Evolutionary conservation across 139 green algal species (phyloP).

Genomic region (Picochlorum sp.): DNA sequence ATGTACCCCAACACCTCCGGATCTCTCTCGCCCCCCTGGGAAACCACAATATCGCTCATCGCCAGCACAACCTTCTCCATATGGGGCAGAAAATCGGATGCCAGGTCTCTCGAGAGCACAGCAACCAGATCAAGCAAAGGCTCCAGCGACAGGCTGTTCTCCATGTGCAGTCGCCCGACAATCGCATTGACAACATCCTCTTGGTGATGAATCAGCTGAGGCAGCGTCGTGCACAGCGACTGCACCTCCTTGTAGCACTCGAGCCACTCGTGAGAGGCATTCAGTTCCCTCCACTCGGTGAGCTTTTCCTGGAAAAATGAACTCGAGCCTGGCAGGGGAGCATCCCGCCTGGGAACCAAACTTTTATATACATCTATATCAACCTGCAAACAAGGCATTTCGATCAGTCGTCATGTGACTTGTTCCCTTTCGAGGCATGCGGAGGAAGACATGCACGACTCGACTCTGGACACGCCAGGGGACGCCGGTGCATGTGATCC

Average conservation of each 20-base stretch:
- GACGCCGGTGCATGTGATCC: too few species aligned
- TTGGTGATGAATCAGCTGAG: constrained; percentile 74
- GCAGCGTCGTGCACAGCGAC: constrained; percentile 51
- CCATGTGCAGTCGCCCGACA: constrained; percentile 16
- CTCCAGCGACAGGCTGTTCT: constrained; percentile 42
- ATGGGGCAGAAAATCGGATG: constrained; percentile 47
- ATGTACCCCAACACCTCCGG: constrained; percentile 52
- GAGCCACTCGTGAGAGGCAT: constrained; percentile 62
- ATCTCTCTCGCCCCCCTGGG: constrained; percentile 30
- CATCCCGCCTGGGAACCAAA: constrained; percentile 39
- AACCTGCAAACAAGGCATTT: constrained; percentile 39
- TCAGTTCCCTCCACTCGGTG: constrained; percentile 68
- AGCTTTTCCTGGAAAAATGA: constrained; percentile 70
- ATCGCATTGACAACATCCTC: constrained; percentile 34
- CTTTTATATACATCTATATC: constrained; percentile 77
- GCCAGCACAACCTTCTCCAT: constrained; percentile 28
- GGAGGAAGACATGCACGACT: not conserved
- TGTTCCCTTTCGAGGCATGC: too few species aligned
- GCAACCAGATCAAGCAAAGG: constrained; percentile 52
- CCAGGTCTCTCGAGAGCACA: constrained; percentile 60
- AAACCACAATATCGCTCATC: constrained; percentile 26
- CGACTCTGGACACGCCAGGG: too few species aligned
- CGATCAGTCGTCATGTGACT: not conserved
- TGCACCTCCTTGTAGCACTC: constrained; percentile 31
- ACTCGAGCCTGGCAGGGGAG: constrained; percentile 40